Evolutionary conservation across 306 rosid genomes (phyloP).

Genomic region (Malus sieversii): DNA sequence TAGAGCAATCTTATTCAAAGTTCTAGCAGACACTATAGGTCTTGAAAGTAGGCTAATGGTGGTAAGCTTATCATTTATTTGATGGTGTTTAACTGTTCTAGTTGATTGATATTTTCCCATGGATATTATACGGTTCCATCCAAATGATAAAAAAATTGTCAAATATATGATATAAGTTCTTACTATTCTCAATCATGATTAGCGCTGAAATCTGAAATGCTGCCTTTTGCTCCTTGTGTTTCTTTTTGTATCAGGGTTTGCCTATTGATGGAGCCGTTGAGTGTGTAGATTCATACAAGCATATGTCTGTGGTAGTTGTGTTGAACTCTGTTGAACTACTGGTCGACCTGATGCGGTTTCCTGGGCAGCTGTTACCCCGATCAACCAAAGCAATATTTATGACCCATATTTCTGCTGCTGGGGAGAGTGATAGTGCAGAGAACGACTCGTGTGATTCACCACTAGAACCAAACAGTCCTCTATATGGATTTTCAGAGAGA

Average conservation of each 20-base stretch:
- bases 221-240: constrained; percentile 3
- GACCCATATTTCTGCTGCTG: constrained; percentile 92
- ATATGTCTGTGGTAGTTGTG: constrained; percentile 77
- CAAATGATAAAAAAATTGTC: not conserved
- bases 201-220: constrained; percentile 8
- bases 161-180: constrained; percentile 3
- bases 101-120: not conserved
- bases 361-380: constrained; percentile 76
- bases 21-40: constrained; percentile 89
- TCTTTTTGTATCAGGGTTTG: constrained; percentile 56
- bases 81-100: not conserved
- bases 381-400: constrained; percentile 81
- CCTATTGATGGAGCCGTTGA: constrained; percentile 74
- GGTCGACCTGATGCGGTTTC: constrained; percentile 95
- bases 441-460: constrained; percentile 99
- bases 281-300: constrained; percentile 77
- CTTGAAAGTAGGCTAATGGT: constrained; percentile 86
- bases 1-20: constrained; percentile 91
- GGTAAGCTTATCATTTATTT: constrained; percentile 56
- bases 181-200: constrained; percentile 1
- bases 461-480: constrained; percentile 96
- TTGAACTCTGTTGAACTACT: constrained; percentile 79
- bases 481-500: constrained; percentile 85
- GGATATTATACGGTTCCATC: not conserved
- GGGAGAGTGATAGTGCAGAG: constrained; percentile 99